phyloP scores from a whole-genome alignment of 768 basidiomycete species.

The Candolleomyces aberdarensis region DNA sequence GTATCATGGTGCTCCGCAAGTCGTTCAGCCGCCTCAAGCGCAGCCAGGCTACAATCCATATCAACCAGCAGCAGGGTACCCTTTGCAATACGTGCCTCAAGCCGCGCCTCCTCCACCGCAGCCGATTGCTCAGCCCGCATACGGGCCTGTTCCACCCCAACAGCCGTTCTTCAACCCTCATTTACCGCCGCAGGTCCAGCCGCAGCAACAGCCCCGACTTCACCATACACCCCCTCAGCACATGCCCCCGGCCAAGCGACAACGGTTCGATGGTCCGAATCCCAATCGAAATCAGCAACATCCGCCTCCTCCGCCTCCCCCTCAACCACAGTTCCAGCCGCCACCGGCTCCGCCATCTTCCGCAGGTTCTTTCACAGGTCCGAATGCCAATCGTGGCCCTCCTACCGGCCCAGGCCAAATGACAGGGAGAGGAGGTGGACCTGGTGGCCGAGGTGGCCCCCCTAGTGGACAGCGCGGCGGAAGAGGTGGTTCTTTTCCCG shows the following conservation, averaged over 20 bases:
- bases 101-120: slow-evolving; percentile 46
- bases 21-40: slow-evolving; percentile 50
- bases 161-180: slow-evolving; percentile 46
- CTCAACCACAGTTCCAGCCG: slow-evolving; percentile 66
- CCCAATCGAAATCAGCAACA: slow-evolving; percentile 48
- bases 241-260: slow-evolving; percentile 89
- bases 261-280: slow-evolving; percentile 80
- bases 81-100: slow-evolving; percentile 67
- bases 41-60: slow-evolving; percentile 74
- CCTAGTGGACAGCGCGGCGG: slow-evolving; percentile 44
- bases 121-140: slow-evolving; percentile 47
- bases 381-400: slow-evolving; percentile 34
- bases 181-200: slow-evolving; percentile 41
- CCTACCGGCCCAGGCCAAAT: slow-evolving; percentile 28
- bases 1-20: slow-evolving; percentile 52
- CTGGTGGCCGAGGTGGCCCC: slow-evolving; percentile 36
- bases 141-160: slow-evolving; percentile 41
- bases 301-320: slow-evolving; percentile 39
- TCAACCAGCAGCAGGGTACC: slow-evolving; percentile 64
- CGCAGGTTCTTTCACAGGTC: slow-evolving; percentile 39
- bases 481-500: slow-evolving; percentile 49
- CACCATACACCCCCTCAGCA: slow-evolving; percentile 74
- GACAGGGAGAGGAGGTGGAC: slow-evolving; percentile 30
- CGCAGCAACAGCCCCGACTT: slow-evolving; percentile 35
- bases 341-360: slow-evolving; percentile 27